Evolutionary conservation across 495 filamentous ascomycete species (phyloP), one percentile per base, ranked within the genome.

Genomic region (Delitschia confertaspora): DNA sequence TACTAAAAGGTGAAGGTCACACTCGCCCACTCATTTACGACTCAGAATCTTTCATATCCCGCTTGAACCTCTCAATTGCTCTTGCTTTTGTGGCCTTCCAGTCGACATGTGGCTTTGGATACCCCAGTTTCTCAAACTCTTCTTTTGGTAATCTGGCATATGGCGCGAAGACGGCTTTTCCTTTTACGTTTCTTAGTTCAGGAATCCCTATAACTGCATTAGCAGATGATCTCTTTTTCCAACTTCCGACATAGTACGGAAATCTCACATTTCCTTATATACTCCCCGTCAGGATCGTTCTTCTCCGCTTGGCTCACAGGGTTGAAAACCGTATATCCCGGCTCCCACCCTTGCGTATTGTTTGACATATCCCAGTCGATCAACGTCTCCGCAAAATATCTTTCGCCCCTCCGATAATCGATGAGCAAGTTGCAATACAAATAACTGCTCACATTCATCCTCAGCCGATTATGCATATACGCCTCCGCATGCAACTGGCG

Each of bases 221-320:
- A 40, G 37, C 23, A 9, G 10, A n/a, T 18, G 5, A 18, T 40
- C 8, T 27, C 7, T n/a, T 8, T 4, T 26, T 6, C 14, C 6
- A 6, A 8, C n/a, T n/a, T n/a, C 32, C 10, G 32, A 34, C 32
- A 34, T 34, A 29, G 24, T 7, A 14, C 4, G 5, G 17, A 7
- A 11, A n/a, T 25, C 41, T 33, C 19, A 44, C 46, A 79, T n/a
- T 63, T 64, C 4, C 73, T 51, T 21, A 79, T 78, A 55, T 74
- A 79, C 20, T 73, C 68, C 1, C 75, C 75, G 1, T 74, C 62
- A 0, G 66, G 61, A 52, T 79, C 75, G 42, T 72, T 62, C 57
- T 60, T 68, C 59, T 68, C 65, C n/a, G 66, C 67, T 41, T 69
- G 67, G 11, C 25, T 51, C 11, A 65, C 60, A 6, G 67, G 67